Evolutionary conservation across 306 rosid species (phyloP), one percentile per base, ranked within the genome.

Genomic region (Corylus avellana): DNA sequence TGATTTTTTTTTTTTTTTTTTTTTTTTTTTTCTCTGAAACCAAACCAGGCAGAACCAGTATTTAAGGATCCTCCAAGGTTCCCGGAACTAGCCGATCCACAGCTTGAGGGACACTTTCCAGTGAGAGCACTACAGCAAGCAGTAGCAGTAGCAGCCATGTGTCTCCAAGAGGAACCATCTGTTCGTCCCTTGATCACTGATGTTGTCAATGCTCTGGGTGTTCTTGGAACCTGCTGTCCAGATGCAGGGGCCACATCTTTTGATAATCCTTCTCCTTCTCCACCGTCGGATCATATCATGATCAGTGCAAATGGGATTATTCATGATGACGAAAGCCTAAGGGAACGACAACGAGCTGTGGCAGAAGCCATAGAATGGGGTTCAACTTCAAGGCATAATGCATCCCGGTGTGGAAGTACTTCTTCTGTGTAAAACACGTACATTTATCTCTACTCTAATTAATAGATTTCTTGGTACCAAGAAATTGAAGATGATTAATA

Each of bases 361-460:
- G 94, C 87, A 18, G 98, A 95, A 82, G 98, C 98, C 81, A 92
- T 91, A 0, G 89, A 92, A 85, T 92, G 98, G 98, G 98, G 97
- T 12, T 87, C 94, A 8, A 82, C 81, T 50, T 73, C 91, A 39
- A 81, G 92, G 75, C 87, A 67, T 80, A 89, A 84, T 42, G 69
- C 81, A 58, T 58, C 77, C 3, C 72, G 73, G 4, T 46, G 17
- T 73, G 77, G 71, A 70, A 87, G 80, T 85, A n/a, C 78, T 80
- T 59, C 91, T 76, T 79, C 88, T 9, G 77, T 87, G 84, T 90
- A 79, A 89, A 58, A 22, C 13, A 37, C 42, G 2, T 32, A 1
- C 1, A 32, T 32, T 32, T 32, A 22, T 32, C 35, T 32, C 35
- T 32, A 32, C 35, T 1, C 35, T 32, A 32, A 32, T 32, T 32